Evolutionary conservation across 805 yeast genomes (phyloP).

Genomic region (Clavispora asparagi): DNA sequence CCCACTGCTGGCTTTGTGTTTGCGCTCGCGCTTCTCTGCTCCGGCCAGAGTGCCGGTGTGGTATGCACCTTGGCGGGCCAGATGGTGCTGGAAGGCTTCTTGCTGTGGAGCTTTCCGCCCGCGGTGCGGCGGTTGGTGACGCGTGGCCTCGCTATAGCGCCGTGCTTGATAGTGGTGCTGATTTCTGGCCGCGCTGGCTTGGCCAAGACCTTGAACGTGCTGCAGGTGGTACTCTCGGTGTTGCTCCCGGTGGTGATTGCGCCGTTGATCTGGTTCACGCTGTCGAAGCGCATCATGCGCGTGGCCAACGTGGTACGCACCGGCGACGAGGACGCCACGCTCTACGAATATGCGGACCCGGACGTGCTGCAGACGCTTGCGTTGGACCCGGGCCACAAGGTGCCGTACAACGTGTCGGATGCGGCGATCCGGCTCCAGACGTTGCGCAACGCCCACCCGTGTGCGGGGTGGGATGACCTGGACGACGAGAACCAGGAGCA

Average conservation of each 20-base stretch:
- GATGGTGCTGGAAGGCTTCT: conserved; percentile 87
- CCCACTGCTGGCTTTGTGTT: conserved; percentile 85
- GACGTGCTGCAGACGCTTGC: not conserved
- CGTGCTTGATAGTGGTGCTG: conserved; percentile 72
- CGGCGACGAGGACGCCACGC: conserved; percentile 22
- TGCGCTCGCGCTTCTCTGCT: conserved; percentile 81
- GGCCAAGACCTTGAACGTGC: conserved; percentile 64
- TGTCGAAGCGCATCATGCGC: conserved; percentile 61
- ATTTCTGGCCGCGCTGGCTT: conserved; percentile 79
- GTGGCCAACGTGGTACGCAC: conserved; percentile 38
- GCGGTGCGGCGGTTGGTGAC: conserved; percentile 77
- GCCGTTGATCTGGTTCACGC: conserved; percentile 79
- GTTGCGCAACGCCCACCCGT: conserved; percentile 36
- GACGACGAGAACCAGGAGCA: conserved; percentile 19
- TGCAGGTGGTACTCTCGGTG: conserved; percentile 78
- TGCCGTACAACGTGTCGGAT: conserved; percentile 28
- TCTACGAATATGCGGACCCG: conserved; percentile 11
- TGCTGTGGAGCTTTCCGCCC: conserved; percentile 75
- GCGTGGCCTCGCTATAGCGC: conserved; percentile 76
- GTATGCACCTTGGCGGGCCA: conserved; percentile 93
- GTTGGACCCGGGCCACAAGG: not conserved
- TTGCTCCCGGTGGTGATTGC: conserved; percentile 85
- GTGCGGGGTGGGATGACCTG: conserved; percentile 34
- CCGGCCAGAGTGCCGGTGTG: conserved; percentile 94
- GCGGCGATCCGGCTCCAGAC: conserved; percentile 39